These are phyloP conservation scores for Xylariaceae sp. DNA, from an alignment of 2,329 filamentous ascomycete species.

Conservation along the genomic window DNA sequence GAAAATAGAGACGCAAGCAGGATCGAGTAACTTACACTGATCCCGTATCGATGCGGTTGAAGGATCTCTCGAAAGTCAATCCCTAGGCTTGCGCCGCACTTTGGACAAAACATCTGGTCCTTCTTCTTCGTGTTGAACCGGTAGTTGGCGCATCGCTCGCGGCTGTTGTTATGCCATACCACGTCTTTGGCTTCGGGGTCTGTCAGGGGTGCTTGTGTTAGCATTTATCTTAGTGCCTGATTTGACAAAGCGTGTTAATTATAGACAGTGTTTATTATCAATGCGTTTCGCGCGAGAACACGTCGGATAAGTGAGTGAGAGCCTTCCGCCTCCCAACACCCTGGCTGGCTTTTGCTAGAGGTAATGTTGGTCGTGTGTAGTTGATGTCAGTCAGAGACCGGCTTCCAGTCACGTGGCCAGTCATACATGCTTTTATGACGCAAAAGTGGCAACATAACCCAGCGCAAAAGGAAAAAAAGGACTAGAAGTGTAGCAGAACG, in stretches of 20 bases:
- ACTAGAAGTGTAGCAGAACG: constrained; percentile 23
- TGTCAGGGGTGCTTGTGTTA: constrained; percentile 23
- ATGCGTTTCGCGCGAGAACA: no score
- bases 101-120: constrained; percentile 56
- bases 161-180: constrained; percentile 50
- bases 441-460: neutral
- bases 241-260: no score
- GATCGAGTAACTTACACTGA: constrained; percentile 47
- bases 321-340: no score
- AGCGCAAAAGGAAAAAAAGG: neutral
- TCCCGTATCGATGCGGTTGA: constrained; percentile 46
- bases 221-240: neutral
- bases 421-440: no score
- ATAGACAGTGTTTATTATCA: no score
- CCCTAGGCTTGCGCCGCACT: constrained; percentile 53
- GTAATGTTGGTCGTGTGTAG: no score
- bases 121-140: constrained; percentile 55
- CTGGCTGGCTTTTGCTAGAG: no score
- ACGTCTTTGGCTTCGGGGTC: constrained; percentile 49
- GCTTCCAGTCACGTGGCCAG: no score
- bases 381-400: no score
- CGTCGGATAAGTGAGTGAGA: no score
- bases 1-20: neutral
- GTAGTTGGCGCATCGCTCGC: constrained; percentile 44
- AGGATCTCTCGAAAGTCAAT: constrained; percentile 50